Evolutionary conservation across 139 green algal genomes (phyloP).

Genomic region (Axilococcus clingmanii): DNA sequence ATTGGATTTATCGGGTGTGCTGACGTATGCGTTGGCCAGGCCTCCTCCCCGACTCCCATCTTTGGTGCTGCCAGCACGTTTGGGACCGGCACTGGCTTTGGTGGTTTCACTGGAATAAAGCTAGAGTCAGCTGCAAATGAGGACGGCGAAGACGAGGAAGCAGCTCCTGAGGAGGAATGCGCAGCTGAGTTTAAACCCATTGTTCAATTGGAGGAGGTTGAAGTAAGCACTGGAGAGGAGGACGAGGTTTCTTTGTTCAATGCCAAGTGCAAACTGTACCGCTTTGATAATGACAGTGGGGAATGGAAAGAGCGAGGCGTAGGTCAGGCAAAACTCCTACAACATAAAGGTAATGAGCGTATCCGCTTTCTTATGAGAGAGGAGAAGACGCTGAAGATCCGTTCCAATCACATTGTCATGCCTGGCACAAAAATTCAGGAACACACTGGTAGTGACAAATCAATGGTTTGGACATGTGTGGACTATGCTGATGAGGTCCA

Average conservation of each 20-base stretch:
- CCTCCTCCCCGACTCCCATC: conserved; percentile 33
- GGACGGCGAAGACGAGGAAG: conserved; percentile 37
- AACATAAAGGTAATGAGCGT: conserved; percentile 88
- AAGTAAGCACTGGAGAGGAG: conserved; percentile 89
- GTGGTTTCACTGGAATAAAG: conserved; percentile 44
- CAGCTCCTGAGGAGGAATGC: conserved; percentile 78
- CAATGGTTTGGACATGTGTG: conserved; percentile 87
- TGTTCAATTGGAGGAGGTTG: conserved; percentile 94
- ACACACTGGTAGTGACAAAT: conserved; percentile 93
- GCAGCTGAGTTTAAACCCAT: conserved; percentile 85
- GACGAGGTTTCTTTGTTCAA: conserved; percentile 81
- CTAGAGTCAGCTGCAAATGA: conserved; percentile 3
- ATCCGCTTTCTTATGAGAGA: conserved; percentile 92
- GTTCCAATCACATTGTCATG: conserved; percentile 94
- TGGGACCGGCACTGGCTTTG: conserved; percentile 56
- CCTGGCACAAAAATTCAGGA: conserved; percentile 83
- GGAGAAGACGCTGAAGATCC: conserved; percentile 98
- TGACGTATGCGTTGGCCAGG: conserved; percentile 5
- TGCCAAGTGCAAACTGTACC: conserved; percentile 96
- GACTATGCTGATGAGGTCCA: conserved; percentile 92
- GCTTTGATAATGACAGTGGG: conserved; percentile 74
- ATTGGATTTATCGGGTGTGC: too few species aligned
- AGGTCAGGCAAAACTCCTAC: conserved; percentile 78
- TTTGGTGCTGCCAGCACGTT: conserved; percentile 54
- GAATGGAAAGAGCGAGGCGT: conserved; percentile 99